phyloP scores from a whole-genome alignment of 129 eudicot genomes.

The Helianthus tuberosus region DNA sequence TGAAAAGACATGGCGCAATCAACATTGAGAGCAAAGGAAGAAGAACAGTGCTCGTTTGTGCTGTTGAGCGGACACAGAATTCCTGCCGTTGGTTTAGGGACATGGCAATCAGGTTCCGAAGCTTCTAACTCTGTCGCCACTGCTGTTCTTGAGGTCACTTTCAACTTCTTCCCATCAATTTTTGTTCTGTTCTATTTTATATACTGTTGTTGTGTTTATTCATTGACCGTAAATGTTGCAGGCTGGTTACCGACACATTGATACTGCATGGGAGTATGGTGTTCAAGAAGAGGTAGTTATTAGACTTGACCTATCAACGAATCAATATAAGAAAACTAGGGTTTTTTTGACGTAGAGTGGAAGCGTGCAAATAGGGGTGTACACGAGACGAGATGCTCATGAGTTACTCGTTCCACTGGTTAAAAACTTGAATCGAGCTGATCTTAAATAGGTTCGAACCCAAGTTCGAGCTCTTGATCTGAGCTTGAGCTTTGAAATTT shows the following conservation, averaged over 20 bases:
- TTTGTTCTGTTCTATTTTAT: no score
- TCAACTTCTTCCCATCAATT: background rate
- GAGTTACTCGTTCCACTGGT: no score
- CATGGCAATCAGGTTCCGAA: constrained; percentile 59
- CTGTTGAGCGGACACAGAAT: constrained; percentile 59
- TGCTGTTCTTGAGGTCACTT: constrained; percentile 54
- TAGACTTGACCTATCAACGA: no score
- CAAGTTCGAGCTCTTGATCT: no score
- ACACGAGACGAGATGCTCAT: no score
- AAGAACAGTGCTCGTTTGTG: constrained; percentile 35
- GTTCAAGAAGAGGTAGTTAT: constrained; percentile 57
- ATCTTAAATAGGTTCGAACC: no score
- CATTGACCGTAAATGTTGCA: constrained; percentile 20
- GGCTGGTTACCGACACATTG: constrained; percentile 73
- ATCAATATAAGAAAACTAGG: no score
- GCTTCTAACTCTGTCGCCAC: constrained; percentile 49
- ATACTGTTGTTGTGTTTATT: background rate
- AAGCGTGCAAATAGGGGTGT: no score
- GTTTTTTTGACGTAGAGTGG: no score
- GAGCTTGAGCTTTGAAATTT: no score
- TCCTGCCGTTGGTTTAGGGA: constrained; percentile 70
- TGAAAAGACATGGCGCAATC: constrained; percentile 48
- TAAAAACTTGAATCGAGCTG: no score
- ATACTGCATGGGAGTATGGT: constrained; percentile 66
- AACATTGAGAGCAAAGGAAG: constrained; percentile 33